Evolutionary conservation across 2,329 filamentous ascomycete genomes (phyloP), one percentile per base, ranked within the genome.

Genomic region (Exophiala viscosa): DNA sequence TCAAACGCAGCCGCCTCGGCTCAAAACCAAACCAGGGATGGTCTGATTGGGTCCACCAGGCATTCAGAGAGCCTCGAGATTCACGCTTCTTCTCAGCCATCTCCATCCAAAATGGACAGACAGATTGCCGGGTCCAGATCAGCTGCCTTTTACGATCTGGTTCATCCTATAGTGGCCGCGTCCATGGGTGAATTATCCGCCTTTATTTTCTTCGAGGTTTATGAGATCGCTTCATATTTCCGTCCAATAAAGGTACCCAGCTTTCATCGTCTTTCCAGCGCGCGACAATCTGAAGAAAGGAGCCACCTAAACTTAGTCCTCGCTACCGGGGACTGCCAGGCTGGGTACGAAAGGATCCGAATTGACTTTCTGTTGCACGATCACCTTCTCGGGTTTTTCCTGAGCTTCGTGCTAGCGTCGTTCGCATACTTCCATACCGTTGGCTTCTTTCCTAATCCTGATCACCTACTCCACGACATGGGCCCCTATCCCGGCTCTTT

Each of bases 171-270:
- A 35, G 40, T 36, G 20, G 34, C 48, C 45, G 39, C 47, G 40
- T 46, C 28, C 28, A 7, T 42, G 48, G 46, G 23, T 28, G 23
- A 28, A 28, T 35, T 52, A 46, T 52, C 52, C 52, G 48, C 54
- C 38, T 18, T 40, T 18, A n/a, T 6, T 18, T 40, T 40, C 38
- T 20, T 40, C 38, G 38, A 15, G 6, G 3, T 32, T 41, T 49
- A n/a, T 33, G 41, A 44, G 38, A 50, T 50, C 55, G 55, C 55
- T 45, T 52, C 23, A 39, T 31, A 31, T n/a, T 39, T 58, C 55
- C 55, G 52, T 35, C 55, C 55, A 58, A 58, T 58, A 18, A 35
- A n/a, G 18, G 42, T 31, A 18, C 14, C 23, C 13, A 18, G 38
- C n/a, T 10, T 11, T 49, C 32, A 35, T 20, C 39, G 39, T 31